Conservation (phyloP, 75 land plant genomes). For the Selaginella tamariscina region DNA sequence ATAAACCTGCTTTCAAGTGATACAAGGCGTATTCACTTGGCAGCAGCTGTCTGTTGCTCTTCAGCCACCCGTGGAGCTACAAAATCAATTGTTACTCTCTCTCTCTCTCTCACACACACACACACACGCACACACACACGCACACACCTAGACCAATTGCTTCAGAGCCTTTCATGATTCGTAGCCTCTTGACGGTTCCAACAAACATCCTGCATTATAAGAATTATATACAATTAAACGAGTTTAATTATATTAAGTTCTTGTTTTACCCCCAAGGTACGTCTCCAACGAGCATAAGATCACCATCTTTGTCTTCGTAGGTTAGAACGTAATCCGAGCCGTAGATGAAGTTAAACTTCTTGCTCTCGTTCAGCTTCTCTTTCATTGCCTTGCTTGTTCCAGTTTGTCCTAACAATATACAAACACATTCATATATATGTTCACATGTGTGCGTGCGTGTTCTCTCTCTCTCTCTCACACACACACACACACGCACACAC, state of each 20-base stretch:
- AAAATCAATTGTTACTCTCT: too few species aligned
- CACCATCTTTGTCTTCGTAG: slow-evolving; percentile 46
- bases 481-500: too few species aligned
- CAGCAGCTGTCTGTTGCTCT: background rate
- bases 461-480: background rate
- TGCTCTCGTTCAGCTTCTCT: slow-evolving; percentile 33
- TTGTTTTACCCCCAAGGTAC: slow-evolving; percentile 50
- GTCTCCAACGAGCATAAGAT: slow-evolving; percentile 48
- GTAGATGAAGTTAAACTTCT: slow-evolving; percentile 34
- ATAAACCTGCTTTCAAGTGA: too few species aligned
- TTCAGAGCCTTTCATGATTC: slow-evolving; percentile 59
- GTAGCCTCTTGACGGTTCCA: slow-evolving; percentile 38
- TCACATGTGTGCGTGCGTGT: background rate
- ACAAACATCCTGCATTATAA: slow-evolving; percentile 42
- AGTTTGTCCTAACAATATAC: slow-evolving; percentile 34
- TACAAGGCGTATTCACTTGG: background rate
- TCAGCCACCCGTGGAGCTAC: background rate
- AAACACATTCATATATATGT: too few species aligned
- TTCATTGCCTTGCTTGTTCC: slow-evolving; percentile 22
- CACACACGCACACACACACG: background rate
- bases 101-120: too few species aligned
- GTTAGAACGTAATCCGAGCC: slow-evolving; percentile 51
- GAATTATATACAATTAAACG: too few species aligned
- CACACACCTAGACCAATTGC: slow-evolving; percentile 62
- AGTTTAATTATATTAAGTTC: too few species aligned